Evolutionary conservation across 108 stramenopile genomes (phyloP).

Genomic region (Stephanodiscus minutulus): DNA sequence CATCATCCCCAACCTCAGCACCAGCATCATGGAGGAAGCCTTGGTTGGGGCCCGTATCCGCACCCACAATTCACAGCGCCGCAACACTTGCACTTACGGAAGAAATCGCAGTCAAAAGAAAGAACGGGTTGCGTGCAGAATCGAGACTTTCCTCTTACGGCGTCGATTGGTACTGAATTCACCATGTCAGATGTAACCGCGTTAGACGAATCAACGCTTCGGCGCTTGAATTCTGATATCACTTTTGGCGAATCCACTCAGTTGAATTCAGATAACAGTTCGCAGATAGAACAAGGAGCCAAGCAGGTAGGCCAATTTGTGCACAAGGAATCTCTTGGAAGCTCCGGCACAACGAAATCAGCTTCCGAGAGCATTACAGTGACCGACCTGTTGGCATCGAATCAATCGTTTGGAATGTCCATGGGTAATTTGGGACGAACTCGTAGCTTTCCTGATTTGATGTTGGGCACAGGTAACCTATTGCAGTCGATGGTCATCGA

Average conservation of each 20-base stretch:
- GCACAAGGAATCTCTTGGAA: not conserved
- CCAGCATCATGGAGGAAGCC: not conserved
- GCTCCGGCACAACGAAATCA: not conserved
- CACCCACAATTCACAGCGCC: slow-evolving; percentile 5
- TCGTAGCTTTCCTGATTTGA: slow-evolving; percentile 43
- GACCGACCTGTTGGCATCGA: not conserved
- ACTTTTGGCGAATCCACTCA: slow-evolving; percentile 7
- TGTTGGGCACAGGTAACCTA: slow-evolving; percentile 36
- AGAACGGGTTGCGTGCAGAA: not conserved
- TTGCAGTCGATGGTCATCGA: slow-evolving; percentile 21
- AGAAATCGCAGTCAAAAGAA: not conserved
- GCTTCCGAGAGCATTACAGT: not conserved
- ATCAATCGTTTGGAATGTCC: slow-evolving; percentile 22
- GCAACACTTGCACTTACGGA: slow-evolving; percentile 14
- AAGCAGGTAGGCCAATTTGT: not conserved
- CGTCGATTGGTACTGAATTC: slow-evolving; percentile 38
- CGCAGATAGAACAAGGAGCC: not conserved
- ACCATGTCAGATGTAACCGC: slow-evolving; percentile 45
- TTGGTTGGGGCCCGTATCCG: slow-evolving; percentile 4
- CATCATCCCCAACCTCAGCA: slow-evolving; percentile 1
- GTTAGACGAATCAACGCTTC: slow-evolving; percentile 3
- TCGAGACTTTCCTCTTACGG: slow-evolving; percentile 26
- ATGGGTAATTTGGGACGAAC: slow-evolving; percentile 14
- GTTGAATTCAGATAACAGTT: not conserved
- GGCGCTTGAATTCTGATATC: not conserved